These are phyloP conservation scores for Triticum aestivum DNA, from an alignment of 176 grass and related monocot genomes.

Conservation along the genomic window DNA sequence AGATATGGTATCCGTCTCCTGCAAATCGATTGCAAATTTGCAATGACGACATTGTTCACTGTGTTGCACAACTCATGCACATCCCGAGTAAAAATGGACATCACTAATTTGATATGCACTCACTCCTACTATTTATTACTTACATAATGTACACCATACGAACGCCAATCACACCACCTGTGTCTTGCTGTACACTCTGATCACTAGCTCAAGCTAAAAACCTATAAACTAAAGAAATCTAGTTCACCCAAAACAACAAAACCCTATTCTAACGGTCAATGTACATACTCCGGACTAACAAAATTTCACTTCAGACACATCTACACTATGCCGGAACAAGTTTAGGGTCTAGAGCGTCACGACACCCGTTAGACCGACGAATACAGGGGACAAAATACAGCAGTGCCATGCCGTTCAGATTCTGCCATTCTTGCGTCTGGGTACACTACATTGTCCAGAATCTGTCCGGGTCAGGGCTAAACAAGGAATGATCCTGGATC, in stretches of 20 bases:
- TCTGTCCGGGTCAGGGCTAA: constrained; percentile 77
- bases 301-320: constrained; percentile 10
- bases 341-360: background rate
- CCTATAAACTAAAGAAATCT: constrained; percentile 13
- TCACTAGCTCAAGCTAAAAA: background rate
- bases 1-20: background rate
- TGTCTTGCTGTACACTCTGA: constrained; percentile 31
- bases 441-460: constrained; percentile 78
- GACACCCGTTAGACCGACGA: background rate
- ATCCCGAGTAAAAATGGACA: background rate
- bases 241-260: background rate
- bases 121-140: constrained; percentile 40
- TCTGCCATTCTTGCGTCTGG: background rate
- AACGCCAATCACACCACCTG: background rate
- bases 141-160: constrained; percentile 48
- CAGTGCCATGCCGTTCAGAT: background rate
- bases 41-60: background rate
- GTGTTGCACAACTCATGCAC: background rate
- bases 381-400: constrained; percentile 15
- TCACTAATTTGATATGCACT: background rate
- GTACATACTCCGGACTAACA: constrained; percentile 5
- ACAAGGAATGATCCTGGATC: constrained; percentile 77
- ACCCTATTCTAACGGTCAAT: background rate
- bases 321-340: background rate
- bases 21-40: background rate